These are phyloP conservation scores for Ploettnerulaceae sp. DNA, from an alignment of 2,329 filamentous ascomycete species.

Conservation along the genomic window DNA sequence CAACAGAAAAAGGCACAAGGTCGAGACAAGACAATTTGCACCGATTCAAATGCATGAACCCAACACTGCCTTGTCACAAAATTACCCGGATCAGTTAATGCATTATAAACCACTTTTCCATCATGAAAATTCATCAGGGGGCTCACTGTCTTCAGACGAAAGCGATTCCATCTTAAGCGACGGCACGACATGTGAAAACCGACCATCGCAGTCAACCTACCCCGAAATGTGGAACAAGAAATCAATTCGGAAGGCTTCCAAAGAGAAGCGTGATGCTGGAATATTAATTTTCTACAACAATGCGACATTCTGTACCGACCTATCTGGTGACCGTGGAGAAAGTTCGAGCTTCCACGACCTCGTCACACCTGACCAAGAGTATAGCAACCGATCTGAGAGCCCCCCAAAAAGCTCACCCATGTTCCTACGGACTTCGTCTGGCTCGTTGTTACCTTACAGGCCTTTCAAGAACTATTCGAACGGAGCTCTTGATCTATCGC, in stretches of 20 bases:
- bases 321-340: slow-evolving; percentile 61
- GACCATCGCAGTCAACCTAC: background rate
- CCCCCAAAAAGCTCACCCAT: slow-evolving; percentile 19
- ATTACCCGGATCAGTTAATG: slow-evolving; percentile 44
- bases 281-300: slow-evolving; percentile 82
- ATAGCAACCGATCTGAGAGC: slow-evolving; percentile 19
- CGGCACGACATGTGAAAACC: background rate
- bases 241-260: background rate
- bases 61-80: background rate
- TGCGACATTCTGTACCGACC: slow-evolving; percentile 73
- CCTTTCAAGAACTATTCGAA: slow-evolving; percentile 44
- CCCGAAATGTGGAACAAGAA: background rate
- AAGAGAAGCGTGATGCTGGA: slow-evolving; percentile 48
- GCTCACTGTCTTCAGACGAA: slow-evolving; percentile 43
- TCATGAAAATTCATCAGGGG: slow-evolving; percentile 44
- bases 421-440: slow-evolving; percentile 43
- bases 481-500: no score
- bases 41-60: slow-evolving; percentile 7
- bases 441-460: slow-evolving; percentile 45
- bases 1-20: slow-evolving; percentile 26
- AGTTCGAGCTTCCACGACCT: slow-evolving; percentile 45
- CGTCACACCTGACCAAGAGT: slow-evolving; percentile 41
- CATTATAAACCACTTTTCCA: slow-evolving; percentile 62
- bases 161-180: slow-evolving; percentile 36
- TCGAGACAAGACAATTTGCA: slow-evolving; percentile 18